A percentile compares a stretch with the other conserved stretches of the same genome.
These are phyloP conservation scores for Rutstroemia sp. DNA, from an alignment of 2,329 filamentous ascomycete genomes.

Conservation along the genomic window DNA sequence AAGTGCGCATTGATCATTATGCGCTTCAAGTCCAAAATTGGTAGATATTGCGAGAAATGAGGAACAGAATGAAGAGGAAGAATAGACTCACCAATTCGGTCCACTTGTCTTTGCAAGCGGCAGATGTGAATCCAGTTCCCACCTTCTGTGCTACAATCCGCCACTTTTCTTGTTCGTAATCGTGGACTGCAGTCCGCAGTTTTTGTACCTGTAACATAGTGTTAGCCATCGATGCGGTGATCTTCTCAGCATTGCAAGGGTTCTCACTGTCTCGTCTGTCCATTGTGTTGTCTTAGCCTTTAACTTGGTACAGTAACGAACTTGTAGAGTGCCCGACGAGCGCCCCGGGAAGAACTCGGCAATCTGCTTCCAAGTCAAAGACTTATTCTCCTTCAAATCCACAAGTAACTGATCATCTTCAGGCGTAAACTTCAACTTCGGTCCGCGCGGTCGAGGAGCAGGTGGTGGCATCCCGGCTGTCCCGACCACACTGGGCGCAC, in stretches of 20 bases:
- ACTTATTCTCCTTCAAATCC: constrained; percentile 90
- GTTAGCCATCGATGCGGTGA: constrained; percentile 17
- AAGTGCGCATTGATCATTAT: background rate
- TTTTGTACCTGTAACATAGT: constrained; percentile 56
- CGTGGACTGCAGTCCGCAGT: constrained; percentile 67
- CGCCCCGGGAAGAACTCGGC: constrained; percentile 91
- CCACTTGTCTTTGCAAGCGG: constrained; percentile 66
- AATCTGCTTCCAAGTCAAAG: constrained; percentile 95
- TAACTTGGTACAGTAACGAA: constrained; percentile 89
- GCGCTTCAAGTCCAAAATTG: background rate
- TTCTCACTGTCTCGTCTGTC: constrained; percentile 83
- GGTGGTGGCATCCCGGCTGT: constrained; percentile 81
- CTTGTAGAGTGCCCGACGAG: constrained; percentile 84
- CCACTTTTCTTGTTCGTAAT: constrained; percentile 91
- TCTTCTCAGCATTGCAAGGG: background rate
- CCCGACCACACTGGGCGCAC: constrained; percentile 78
- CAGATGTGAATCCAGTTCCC: constrained; percentile 80
- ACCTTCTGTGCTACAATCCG: constrained; percentile 86
- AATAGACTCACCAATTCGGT: constrained; percentile 22
- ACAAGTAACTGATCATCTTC: constrained; percentile 85
- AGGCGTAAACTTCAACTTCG: constrained; percentile 88
- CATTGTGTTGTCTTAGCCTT: constrained; percentile 91
- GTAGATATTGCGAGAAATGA: background rate
- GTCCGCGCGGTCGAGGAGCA: constrained; percentile 71
- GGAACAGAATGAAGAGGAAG: background rate